Percentiles rank a stretch among this genome's conserved stretches.
Conservation (phyloP, 2,329 filamentous ascomycete species). For the Penicillium sp. region DNA sequence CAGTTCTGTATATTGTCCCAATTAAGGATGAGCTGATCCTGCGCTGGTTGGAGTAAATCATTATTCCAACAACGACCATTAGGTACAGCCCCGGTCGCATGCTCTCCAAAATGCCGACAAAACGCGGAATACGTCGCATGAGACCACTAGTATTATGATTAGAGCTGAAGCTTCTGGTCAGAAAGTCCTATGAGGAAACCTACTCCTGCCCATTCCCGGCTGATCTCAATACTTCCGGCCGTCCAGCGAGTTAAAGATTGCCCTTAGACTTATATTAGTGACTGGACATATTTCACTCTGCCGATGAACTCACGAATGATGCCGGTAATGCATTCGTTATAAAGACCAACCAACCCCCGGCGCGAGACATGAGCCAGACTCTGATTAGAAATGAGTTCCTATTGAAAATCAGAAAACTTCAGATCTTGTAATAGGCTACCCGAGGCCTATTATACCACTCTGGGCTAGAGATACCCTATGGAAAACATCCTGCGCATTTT, state of each 20-base stretch:
- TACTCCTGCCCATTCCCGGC: background rate
- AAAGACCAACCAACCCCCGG: too few relatives aligned
- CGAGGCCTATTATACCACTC: background rate
- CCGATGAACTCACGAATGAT: background rate
- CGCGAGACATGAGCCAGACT: too few relatives aligned
- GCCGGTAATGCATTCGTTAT: too few relatives aligned
- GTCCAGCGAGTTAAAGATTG: background rate
- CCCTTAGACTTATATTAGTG: background rate
- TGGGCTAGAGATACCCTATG: constrained; percentile 2
- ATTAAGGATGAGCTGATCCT: background rate
- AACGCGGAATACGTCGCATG: background rate
- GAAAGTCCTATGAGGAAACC: background rate
- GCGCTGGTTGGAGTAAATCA: background rate
- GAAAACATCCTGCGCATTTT: background rate
- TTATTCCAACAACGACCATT: background rate
- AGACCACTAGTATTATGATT: background rate
- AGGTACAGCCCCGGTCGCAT: background rate
- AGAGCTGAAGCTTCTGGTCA: background rate
- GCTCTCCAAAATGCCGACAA: background rate
- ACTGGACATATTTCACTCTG: background rate
- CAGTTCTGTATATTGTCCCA: background rate
- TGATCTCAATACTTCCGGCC: background rate
- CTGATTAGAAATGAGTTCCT: background rate
- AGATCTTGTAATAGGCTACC: background rate
- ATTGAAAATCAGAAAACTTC: background rate